These are phyloP conservation scores for Juglanconis sp. DNA, from an alignment of 2,329 filamentous ascomycete species.

Conservation along the genomic window DNA sequence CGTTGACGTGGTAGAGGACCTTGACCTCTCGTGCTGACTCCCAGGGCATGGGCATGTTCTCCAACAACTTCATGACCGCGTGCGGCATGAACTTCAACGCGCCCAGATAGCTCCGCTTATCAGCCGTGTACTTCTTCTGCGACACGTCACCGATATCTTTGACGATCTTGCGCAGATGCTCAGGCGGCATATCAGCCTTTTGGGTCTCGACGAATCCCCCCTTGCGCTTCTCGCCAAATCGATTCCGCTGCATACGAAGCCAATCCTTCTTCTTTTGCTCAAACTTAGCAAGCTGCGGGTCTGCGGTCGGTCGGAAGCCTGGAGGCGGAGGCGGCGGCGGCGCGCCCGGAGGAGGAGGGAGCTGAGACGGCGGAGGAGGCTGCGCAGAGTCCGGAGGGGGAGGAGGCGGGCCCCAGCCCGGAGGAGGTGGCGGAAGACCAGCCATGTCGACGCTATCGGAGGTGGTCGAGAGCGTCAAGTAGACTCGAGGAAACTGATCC, in stretches of 20 bases:
- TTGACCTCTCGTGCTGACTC: slow-evolving; percentile 95
- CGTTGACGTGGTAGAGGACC: slow-evolving; percentile 97
- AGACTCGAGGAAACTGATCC: slow-evolving; percentile 9
- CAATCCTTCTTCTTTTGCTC: slow-evolving; percentile 99
- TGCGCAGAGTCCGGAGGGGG: slow-evolving; percentile 53
- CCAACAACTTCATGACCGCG: slow-evolving; percentile 90
- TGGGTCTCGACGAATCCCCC: slow-evolving; percentile 96
- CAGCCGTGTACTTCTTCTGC: slow-evolving; percentile 98
- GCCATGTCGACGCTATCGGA: slow-evolving; percentile 40
- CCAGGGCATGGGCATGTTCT: slow-evolving; percentile 99
- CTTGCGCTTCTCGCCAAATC: slow-evolving; percentile 96
- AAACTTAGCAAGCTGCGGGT: slow-evolving; percentile 89
- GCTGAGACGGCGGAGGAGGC: slow-evolving; percentile 50
- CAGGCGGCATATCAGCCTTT: slow-evolving; percentile 97
- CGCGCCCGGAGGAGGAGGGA: slow-evolving; percentile 56
- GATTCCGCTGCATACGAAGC: slow-evolving; percentile 84
- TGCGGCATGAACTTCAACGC: slow-evolving; percentile 99
- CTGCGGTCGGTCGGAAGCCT: slow-evolving; percentile 74
- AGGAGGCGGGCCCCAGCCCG: slow-evolving; percentile 51
- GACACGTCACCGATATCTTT: slow-evolving; percentile 98
- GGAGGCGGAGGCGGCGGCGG: slow-evolving; percentile 73
- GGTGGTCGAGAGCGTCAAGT: not conserved
- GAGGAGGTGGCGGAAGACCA: slow-evolving; percentile 51
- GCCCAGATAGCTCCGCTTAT: slow-evolving; percentile 96
- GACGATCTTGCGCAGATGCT: slow-evolving; percentile 97